Evolutionary conservation across 345 rosid species (phyloP).

Genomic region (Syzygium grande): DNA sequence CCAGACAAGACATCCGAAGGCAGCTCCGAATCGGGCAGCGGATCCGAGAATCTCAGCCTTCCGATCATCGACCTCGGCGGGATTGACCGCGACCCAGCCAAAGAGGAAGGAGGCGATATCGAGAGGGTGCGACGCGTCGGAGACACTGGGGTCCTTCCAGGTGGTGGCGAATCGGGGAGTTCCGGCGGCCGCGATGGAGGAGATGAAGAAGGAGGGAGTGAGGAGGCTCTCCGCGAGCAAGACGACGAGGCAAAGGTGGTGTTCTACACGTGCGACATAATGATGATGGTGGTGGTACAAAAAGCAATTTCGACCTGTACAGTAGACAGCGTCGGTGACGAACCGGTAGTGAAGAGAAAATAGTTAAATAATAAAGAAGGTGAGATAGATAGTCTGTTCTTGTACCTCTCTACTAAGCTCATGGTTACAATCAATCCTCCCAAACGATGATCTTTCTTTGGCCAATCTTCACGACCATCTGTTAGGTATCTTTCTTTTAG

Average conservation of each 20-base stretch:
- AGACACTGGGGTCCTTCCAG: constrained; percentile 21
- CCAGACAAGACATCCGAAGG: too few species aligned
- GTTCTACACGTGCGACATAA: constrained; percentile 7
- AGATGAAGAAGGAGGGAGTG: constrained; percentile 10
- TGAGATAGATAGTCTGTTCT: neutral
- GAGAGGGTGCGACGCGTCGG: constrained; percentile 6
- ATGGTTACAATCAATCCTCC: neutral
- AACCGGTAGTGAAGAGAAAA: neutral
- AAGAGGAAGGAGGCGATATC: neutral
- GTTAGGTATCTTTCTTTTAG: fast-evolving
- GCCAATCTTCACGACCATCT: neutral
- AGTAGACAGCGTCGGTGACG: constrained; percentile 18
- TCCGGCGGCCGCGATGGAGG: constrained; percentile 8
- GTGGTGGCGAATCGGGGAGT: constrained; percentile 23
- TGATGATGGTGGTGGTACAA: constrained; percentile 11
- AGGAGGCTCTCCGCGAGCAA: constrained; percentile 15
- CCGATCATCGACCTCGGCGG: too few species aligned
- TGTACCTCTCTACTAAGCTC: neutral
- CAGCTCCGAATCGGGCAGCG: too few species aligned
- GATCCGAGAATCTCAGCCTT: too few species aligned
- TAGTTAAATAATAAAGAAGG: neutral
- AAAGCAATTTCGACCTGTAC: constrained; percentile 34
- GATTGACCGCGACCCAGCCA: neutral
- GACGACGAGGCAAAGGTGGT: constrained; percentile 10
- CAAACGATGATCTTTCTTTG: neutral